Percentiles rank a stretch among this genome's conserved stretches.
phyloP scores from a whole-genome alignment of 306 rosid species.

The Cicer pinnatifidum region DNA sequence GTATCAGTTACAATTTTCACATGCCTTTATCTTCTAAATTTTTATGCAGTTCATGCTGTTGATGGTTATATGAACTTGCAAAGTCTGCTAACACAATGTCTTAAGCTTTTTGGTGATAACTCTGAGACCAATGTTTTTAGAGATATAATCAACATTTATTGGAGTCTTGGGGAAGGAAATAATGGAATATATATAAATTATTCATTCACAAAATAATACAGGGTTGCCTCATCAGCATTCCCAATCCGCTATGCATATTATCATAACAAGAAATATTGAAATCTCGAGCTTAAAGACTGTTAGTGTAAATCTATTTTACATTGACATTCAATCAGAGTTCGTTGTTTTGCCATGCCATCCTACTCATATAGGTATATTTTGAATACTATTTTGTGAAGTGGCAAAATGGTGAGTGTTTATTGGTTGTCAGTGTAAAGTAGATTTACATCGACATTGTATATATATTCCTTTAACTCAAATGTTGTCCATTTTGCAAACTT shows the following conservation, averaged over 20 bases:
- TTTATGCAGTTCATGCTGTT: conserved; percentile 16
- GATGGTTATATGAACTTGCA: conserved; percentile 16
- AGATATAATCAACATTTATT: conserved; percentile 21
- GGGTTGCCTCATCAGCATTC: conserved; percentile 8
- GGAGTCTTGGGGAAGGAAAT: conserved; percentile 5
- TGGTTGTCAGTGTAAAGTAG: too few species aligned
- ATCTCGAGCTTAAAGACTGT: too few species aligned
- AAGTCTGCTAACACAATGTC: conserved; percentile 7
- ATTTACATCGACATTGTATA: too few species aligned
- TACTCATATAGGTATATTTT: too few species aligned
- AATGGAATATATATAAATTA: neutral
- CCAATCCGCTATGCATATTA: neutral
- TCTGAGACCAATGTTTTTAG: conserved; percentile 1
- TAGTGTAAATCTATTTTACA: too few species aligned
- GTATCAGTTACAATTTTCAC: conserved; percentile 56
- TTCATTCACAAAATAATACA: neutral
- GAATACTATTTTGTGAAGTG: too few species aligned
- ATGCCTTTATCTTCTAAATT: conserved; percentile 29
- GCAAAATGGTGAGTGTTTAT: too few species aligned
- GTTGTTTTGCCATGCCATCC: too few species aligned
- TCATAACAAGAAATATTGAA: too few species aligned
- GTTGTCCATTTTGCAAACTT: conserved; percentile 11
- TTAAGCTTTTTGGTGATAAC: conserved; percentile 21
- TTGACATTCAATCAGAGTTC: too few species aligned
- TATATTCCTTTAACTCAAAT: neutral